A percentile compares a stretch with the other conserved stretches of the same genome.
Evolutionary conservation across 2,329 filamentous ascomycete genomes (phyloP).

Genomic region (Ascochyta pisi): DNA sequence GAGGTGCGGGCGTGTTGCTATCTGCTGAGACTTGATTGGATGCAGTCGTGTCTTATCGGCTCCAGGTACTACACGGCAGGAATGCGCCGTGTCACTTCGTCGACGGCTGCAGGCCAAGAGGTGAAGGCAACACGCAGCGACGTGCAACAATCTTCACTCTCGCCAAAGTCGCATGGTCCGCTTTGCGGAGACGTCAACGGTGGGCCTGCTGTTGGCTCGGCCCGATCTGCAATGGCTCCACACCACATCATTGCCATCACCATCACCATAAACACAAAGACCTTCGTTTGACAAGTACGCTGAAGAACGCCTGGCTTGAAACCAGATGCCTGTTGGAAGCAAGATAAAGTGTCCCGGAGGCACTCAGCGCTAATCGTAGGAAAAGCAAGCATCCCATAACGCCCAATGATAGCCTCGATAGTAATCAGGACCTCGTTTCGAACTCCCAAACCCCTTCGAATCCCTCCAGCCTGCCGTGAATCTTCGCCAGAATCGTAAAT

Average conservation of each 20-base stretch:
- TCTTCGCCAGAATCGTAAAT: background rate
- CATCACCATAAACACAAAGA: too few species aligned
- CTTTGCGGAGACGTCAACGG: slow-evolving; percentile 14
- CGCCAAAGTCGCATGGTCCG: slow-evolving; percentile 4
- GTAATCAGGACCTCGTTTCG: slow-evolving; percentile 15
- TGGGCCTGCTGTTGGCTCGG: slow-evolving; percentile 12
- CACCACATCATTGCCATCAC: background rate
- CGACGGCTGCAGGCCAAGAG: slow-evolving; percentile 14
- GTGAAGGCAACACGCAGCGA: background rate
- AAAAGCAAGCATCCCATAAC: slow-evolving; percentile 18
- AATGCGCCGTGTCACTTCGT: background rate
- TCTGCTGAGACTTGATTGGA: slow-evolving; percentile 21
- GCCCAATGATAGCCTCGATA: slow-evolving; percentile 21
- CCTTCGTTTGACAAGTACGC: background rate
- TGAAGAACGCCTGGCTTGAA: background rate
- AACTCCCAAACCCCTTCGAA: background rate
- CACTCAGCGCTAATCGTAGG: slow-evolving; percentile 16
- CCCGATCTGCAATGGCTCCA: slow-evolving; percentile 9
- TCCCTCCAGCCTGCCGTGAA: background rate
- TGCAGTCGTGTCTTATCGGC: slow-evolving; percentile 22
- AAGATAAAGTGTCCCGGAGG: background rate
- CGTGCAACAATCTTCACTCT: background rate
- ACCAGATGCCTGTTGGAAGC: background rate
- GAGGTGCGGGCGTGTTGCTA: slow-evolving; percentile 1
- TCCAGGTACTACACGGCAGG: background rate